Percentiles rank a stretch among this genome's conserved stretches.
phyloP scores from a whole-genome alignment of 2,329 filamentous ascomycete species.

The Neospermospora avenae region DNA sequence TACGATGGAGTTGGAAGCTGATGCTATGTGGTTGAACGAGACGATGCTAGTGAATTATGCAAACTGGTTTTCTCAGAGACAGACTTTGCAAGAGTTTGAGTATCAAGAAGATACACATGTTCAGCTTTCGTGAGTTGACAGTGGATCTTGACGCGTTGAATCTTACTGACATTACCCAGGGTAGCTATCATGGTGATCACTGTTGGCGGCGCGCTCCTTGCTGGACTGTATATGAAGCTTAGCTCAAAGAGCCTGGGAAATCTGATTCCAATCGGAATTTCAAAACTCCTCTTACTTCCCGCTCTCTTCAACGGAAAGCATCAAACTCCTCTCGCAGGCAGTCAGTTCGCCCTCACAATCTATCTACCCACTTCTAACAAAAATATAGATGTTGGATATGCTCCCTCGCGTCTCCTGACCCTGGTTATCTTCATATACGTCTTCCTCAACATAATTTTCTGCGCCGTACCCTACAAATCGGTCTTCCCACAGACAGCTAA shows the following conservation, averaged over 20 bases:
- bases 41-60: slow-evolving; percentile 6
- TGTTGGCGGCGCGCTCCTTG: neutral
- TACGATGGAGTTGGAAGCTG: slow-evolving; percentile 1
- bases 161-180: neutral
- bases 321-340: slow-evolving; percentile 3
- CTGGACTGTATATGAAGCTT: neutral
- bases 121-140: slow-evolving; percentile 2
- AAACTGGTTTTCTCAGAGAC: neutral
- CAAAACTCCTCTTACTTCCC: slow-evolving; percentile 6
- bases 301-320: slow-evolving; percentile 8
- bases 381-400: slow-evolving; percentile 4
- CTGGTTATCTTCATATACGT: slow-evolving; percentile 8
- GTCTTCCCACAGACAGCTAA: slow-evolving; percentile 1
- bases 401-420: neutral
- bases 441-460: slow-evolving; percentile 10
- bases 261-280: neutral
- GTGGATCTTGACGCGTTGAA: neutral
- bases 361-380: neutral
- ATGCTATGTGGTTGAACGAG: slow-evolving; percentile 13
- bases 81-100: slow-evolving; percentile 11
- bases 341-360: neutral
- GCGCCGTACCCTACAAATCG: slow-evolving; percentile 4
- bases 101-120: slow-evolving; percentile 11
- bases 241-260: neutral
- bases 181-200: slow-evolving; percentile 4